Conservation (phyloP, 352 stramenopile genomes). For the Phytophthora sojae region DNA sequence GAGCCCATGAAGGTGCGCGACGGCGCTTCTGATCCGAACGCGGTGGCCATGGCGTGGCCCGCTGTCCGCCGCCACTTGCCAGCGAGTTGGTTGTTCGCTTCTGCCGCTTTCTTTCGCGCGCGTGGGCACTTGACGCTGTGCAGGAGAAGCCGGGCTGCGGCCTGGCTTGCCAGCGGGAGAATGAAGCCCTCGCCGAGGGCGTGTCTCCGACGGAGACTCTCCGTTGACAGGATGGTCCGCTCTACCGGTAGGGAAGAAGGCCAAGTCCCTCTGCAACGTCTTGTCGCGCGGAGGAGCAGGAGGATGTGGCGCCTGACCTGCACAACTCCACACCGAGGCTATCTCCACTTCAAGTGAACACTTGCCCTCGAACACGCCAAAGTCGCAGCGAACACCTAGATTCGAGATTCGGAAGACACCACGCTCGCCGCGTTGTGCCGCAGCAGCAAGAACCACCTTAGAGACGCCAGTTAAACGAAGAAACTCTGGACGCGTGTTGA, state of each 20-base stretch:
- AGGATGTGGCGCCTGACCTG: neutral
- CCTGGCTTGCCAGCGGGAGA: neutral
- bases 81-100: neutral
- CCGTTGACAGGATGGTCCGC: neutral
- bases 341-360: neutral
- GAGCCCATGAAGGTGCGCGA: slow-evolving; percentile 23
- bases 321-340: neutral
- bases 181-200: neutral
- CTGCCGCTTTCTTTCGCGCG: slow-evolving; percentile 11
- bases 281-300: neutral
- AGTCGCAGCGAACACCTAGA: neutral
- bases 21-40: neutral
- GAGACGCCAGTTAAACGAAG: neutral
- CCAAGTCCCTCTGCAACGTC: neutral
- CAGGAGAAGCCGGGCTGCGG: neutral
- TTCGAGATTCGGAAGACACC: neutral
- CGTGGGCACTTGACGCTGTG: neutral
- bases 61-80: neutral
- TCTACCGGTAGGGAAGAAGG: neutral
- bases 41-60: slow-evolving; percentile 7
- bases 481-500: slow-evolving; percentile 1
- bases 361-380: neutral
- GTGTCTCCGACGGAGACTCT: no score
- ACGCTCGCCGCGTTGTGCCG: neutral
- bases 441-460: neutral